Conservation (phyloP, 805 yeast species). For the Saccharomycopsis sp. region DNA sequence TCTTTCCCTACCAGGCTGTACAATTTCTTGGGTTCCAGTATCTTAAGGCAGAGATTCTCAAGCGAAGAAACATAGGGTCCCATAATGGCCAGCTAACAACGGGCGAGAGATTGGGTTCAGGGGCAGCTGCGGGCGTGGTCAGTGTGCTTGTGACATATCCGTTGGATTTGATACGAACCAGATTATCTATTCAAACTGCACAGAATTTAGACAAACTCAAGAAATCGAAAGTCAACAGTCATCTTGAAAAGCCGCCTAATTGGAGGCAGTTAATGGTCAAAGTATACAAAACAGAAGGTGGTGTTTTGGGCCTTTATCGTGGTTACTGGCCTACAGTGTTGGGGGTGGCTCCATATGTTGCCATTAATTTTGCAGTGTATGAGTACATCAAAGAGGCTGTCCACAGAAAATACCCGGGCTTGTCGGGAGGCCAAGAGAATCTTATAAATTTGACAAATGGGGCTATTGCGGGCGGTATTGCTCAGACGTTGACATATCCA, state of each 20-base stretch:
- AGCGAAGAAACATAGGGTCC: slow-evolving; percentile 8
- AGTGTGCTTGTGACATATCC: slow-evolving; percentile 88
- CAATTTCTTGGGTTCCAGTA: slow-evolving; percentile 82
- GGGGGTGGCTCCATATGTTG: slow-evolving; percentile 96
- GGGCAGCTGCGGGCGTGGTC: slow-evolving; percentile 73
- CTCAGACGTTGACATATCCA: slow-evolving; percentile 88
- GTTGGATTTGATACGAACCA: slow-evolving; percentile 81
- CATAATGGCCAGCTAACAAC: slow-evolving; percentile 37
- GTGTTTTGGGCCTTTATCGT: slow-evolving; percentile 65
- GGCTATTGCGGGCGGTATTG: slow-evolving; percentile 81
- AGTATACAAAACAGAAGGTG: slow-evolving; percentile 77
- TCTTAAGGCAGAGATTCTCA: slow-evolving; percentile 31
- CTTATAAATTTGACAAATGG: slow-evolving; percentile 65
- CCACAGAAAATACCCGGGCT: slow-evolving; percentile 29
- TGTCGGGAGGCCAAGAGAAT: slow-evolving; percentile 20
- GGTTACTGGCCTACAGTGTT: slow-evolving; percentile 87
- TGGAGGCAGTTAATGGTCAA: slow-evolving; percentile 48
- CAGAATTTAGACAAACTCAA: slow-evolving; percentile 38
- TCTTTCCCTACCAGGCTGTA: slow-evolving; percentile 90
- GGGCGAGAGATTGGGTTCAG: slow-evolving; percentile 60
- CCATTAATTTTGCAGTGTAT: slow-evolving; percentile 84
- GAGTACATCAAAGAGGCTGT: slow-evolving; percentile 61
- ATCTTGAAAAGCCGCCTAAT: slow-evolving; percentile 54
- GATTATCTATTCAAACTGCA: slow-evolving; percentile 87
- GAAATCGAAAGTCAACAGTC: slow-evolving; percentile 34